Evolutionary conservation across 2,329 filamentous ascomycete genomes (phyloP).

Genomic region (Aspergillus ochraceoroseus): DNA sequence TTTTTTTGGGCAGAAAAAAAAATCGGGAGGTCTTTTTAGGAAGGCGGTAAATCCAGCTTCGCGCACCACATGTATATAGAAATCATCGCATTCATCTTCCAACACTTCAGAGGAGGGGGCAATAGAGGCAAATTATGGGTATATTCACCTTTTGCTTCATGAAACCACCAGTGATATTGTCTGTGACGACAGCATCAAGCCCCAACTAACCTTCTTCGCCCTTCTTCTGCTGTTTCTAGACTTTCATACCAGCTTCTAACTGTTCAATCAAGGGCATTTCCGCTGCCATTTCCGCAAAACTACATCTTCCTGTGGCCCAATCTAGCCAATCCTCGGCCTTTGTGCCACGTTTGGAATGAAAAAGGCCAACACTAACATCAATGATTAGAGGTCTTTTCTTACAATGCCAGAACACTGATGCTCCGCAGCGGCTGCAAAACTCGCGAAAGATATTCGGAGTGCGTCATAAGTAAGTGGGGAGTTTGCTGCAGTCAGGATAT

Average conservation of each 20-base stretch:
- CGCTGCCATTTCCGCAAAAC: slow-evolving; percentile 54
- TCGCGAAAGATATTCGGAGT: slow-evolving; percentile 52
- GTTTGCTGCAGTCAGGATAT: slow-evolving; percentile 49
- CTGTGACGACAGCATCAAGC: no score
- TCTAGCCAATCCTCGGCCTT: slow-evolving; percentile 57
- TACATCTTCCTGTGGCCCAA: slow-evolving; percentile 57
- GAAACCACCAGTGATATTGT: no score
- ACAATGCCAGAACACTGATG: slow-evolving; percentile 60
- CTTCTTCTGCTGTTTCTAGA: slow-evolving; percentile 1
- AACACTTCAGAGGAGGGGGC: no score
- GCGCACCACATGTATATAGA: no score
- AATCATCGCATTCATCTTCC: no score
- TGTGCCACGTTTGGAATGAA: slow-evolving; percentile 50
- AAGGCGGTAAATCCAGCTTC: slow-evolving; percentile 15
- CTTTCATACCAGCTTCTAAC: slow-evolving; percentile 26
- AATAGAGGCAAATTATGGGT: no score
- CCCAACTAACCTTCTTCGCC: background rate
- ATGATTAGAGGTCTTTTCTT: slow-evolving; percentile 52
- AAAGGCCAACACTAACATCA: slow-evolving; percentile 60
- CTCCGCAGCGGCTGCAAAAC: slow-evolving; percentile 60
- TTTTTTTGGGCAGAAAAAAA: slow-evolving; percentile 12
- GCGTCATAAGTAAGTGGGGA: slow-evolving; percentile 37
- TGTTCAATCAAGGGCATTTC: slow-evolving; percentile 30
- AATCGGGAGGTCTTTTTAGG: slow-evolving; percentile 1
- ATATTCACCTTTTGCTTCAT: no score